Percentiles rank a stretch among this genome's conserved stretches.
phyloP scores from a whole-genome alignment of 2,329 filamentous ascomycete species.

The Trichoderma cornu-damae region DNA sequence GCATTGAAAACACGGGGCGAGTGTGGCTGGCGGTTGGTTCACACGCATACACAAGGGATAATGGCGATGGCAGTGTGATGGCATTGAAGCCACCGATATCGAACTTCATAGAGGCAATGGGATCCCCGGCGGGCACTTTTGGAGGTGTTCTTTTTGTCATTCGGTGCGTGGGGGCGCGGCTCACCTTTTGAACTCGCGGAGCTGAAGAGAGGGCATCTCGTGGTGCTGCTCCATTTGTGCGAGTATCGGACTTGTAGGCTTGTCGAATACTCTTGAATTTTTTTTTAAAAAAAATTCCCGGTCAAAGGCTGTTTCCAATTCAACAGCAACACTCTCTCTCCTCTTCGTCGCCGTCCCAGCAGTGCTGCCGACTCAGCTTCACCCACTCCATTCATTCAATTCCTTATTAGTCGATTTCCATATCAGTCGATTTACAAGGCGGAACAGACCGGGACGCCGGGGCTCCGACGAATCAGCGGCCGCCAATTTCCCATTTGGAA shows the following conservation, averaged over 20 bases:
- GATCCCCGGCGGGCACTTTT: not conserved
- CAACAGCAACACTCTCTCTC: too few relatives aligned
- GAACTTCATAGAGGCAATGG: not conserved
- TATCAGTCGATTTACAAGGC: constrained; percentile 18
- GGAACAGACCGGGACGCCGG: constrained; percentile 31
- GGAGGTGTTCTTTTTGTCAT: too few relatives aligned
- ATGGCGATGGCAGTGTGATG: not conserved
- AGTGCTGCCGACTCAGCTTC: not conserved
- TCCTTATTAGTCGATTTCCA: not conserved
- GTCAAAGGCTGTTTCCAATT: too few relatives aligned
- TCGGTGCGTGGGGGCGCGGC: too few relatives aligned
- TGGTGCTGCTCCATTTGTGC: too few relatives aligned
- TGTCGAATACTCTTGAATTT: too few relatives aligned
- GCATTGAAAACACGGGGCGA: constrained; percentile 44
- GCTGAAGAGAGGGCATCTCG: too few relatives aligned
- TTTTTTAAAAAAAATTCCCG: too few relatives aligned
- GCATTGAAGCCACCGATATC: not conserved
- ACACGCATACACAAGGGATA: not conserved
- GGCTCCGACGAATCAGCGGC: constrained; percentile 40
- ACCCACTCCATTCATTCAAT: too few relatives aligned
- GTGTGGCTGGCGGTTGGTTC: not conserved
- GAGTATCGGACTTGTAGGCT: too few relatives aligned
- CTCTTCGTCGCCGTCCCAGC: too few relatives aligned
- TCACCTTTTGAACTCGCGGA: too few relatives aligned
- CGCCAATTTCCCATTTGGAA: constrained; percentile 40